Evolutionary conservation across 1,284 basidiomycete genomes (phyloP), one percentile per base, ranked within the genome.

Genomic region (Leccinum brunneo-olivaceum): DNA sequence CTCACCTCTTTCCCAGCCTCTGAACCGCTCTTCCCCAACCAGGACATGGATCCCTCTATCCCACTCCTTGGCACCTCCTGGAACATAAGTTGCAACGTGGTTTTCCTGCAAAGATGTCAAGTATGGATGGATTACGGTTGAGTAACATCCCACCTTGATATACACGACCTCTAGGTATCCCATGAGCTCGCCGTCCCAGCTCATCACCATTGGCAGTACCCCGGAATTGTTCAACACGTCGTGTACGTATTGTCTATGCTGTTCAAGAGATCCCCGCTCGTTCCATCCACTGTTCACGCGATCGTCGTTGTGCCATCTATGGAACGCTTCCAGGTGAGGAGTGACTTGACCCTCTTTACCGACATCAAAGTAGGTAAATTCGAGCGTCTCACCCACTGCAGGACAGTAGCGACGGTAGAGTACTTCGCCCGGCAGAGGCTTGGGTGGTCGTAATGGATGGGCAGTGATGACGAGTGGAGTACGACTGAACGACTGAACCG

Each of bases 391-490:
- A 4, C 62, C 59, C 29, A 76, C 63, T 4, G 61, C 59, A 2
- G 68, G 63, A 45, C 73, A 70, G 55, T 66, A 76, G 28, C 75
- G 66, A 35, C 65, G 63, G 58, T 79, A 79, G 34, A 80, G 47
- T 9, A 71, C 50, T 43, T 69, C 61, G 5, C 72, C 71, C 0
- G 65, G 66, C 2, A 54, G 43, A 0, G 77, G 77, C 50, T 79
- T 77, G 2, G 71, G 62, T 2, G 77, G 74, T 23, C 77, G 68
- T n/a, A 75, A 57, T 5, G 77, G 77, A 52, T 80, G 77, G 9
- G 64, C 63, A 14, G 75, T 53, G 49, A 76, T 69, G 12, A 76
- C 72, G 41, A 68, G 63, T 18, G 71, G 62, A 6, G 58, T 65
- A 44, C 71, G 64, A n/a, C 75, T 77, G 61, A 75, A 77, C 0